A percentile compares a stretch with the other conserved stretches of the same genome.
phyloP scores from a whole-genome alignment of 176 grass and related monocot species.

The Paspalum notatum region DNA sequence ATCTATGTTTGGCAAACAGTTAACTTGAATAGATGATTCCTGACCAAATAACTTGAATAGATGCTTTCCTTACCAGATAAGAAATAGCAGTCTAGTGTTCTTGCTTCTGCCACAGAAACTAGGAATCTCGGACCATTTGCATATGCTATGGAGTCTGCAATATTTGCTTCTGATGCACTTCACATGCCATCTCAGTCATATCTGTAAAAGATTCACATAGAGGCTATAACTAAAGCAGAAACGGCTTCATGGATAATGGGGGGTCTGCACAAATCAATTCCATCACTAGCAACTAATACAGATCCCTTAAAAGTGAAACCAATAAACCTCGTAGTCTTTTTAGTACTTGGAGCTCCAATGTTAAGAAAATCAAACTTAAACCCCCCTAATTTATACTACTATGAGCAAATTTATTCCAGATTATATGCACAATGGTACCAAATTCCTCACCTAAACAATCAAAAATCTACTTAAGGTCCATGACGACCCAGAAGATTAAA shows the following conservation, averaged over 20 bases:
- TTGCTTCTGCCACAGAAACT: not conserved
- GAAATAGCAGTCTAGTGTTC: not conserved
- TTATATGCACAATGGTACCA: slow-evolving; percentile 13
- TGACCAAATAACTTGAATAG: not conserved
- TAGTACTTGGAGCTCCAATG: not conserved
- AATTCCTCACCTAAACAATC: slow-evolving; percentile 21
- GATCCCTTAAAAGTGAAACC: not conserved
- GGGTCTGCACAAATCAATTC: not conserved
- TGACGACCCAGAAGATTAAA: slow-evolving; percentile 7
- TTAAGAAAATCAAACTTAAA: not conserved
- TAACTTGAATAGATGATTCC: not conserved
- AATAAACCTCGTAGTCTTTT: not conserved
- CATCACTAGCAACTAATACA: not conserved
- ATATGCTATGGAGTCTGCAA: slow-evolving; percentile 3
- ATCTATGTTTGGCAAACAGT: not conserved
- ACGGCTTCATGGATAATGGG: not conserved
- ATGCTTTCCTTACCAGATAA: slow-evolving; percentile 6
- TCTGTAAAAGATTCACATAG: not conserved
- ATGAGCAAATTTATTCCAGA: not conserved
- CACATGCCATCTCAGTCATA: not conserved
- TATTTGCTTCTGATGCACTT: slow-evolving; percentile 22
- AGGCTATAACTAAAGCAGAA: not conserved
- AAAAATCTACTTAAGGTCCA: not conserved
- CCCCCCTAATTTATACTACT: not conserved
- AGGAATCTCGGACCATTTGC: not conserved